Evolutionary conservation across 2,329 filamentous ascomycete species (phyloP), one percentile per base, ranked within the genome.

Genomic region (Ophiocordyceps sinensis): DNA sequence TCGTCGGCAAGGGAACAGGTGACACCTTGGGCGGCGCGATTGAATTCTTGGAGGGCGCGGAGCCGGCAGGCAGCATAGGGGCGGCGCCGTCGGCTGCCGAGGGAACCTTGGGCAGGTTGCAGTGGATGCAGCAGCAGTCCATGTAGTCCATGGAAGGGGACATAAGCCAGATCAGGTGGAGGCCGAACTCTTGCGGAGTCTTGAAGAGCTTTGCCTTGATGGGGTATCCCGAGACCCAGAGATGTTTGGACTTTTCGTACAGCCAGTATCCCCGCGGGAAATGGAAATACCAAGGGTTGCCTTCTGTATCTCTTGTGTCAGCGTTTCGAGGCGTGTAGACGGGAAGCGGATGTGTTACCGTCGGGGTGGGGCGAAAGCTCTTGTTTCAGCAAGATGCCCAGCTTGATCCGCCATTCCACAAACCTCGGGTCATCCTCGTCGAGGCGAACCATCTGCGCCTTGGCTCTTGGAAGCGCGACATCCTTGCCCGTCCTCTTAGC

Each of bases 91-190:
- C 43, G 14, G 30, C 9, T 4, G 30, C 5, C 6, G 34, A 39
- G 12, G 38, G 45, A 39, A 47, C 48, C 41, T 54, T 62, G 17
- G 55, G 50, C n/a, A 55, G 46, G 42, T 66, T 67, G 53, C 70
- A 73, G 38, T 70, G 63, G 12, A 67, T 60, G 45, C 70, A 74
- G 40, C 66, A 69, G 51, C 70, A 74, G 45, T 72, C 66, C 36
- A 51, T 59, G 37, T 68, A 66, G 48, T 70, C 65, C 44, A 54
- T 58, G 13, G 69, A 71, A 14, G 55, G 50, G 28, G 68, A 69
- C 8, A 68, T 55, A 3, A 74, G 62, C 69, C 70, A 74, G 38
- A 74, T 58, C 21, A 71, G 46, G 45, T 74, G 70, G 9, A 70
- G 56, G 5, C 64, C 67, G 44, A 74, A 71, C 46, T 74, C 70